phyloP scores from a whole-genome alignment of 768 basidiomycete species.

The Omphalotus guepiniiformis region DNA sequence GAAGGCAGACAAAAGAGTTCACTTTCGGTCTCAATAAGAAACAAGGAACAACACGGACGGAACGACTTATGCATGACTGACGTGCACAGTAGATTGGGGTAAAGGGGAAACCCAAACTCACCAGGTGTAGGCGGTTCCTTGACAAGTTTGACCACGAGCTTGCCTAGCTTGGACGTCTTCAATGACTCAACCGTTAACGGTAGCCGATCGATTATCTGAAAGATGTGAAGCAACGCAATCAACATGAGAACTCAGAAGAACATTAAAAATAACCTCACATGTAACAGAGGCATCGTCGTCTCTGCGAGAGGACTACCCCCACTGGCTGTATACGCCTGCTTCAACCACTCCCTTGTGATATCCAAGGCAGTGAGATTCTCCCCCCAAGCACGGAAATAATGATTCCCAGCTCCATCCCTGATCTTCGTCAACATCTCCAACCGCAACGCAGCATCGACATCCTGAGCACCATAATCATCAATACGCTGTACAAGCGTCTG shows the following conservation, averaged over 20 bases:
- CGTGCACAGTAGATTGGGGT: conserved; percentile 10
- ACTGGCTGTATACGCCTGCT: conserved; percentile 57
- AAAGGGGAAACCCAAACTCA: conserved; percentile 48
- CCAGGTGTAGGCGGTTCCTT: conserved; percentile 76
- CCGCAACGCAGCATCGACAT: conserved; percentile 62
- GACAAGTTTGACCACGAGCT: conserved; percentile 69
- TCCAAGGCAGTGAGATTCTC: conserved; percentile 75
- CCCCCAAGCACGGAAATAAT: conserved; percentile 84
- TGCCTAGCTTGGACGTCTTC: conserved; percentile 71
- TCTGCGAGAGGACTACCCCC: conserved; percentile 54
- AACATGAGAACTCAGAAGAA: conserved; percentile 5
- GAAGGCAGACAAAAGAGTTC: conserved; percentile 14
- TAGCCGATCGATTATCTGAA: conserved; percentile 78
- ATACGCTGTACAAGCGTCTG: conserved; percentile 54
- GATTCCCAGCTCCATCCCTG: conserved; percentile 78
- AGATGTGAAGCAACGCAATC: conserved; percentile 8
- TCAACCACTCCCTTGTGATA: conserved; percentile 79
- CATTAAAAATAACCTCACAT: conserved; percentile 51
- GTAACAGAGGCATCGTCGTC: conserved; percentile 82
- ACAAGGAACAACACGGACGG: not conserved
- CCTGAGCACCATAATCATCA: conserved; percentile 53
- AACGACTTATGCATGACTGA: not conserved
- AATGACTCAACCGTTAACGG: conserved; percentile 70
- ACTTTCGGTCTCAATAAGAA: conserved; percentile 1
- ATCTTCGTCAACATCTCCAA: conserved; percentile 77